Conservation (phyloP, 2,329 filamentous ascomycete species). For the Exophiala sideris region DNA sequence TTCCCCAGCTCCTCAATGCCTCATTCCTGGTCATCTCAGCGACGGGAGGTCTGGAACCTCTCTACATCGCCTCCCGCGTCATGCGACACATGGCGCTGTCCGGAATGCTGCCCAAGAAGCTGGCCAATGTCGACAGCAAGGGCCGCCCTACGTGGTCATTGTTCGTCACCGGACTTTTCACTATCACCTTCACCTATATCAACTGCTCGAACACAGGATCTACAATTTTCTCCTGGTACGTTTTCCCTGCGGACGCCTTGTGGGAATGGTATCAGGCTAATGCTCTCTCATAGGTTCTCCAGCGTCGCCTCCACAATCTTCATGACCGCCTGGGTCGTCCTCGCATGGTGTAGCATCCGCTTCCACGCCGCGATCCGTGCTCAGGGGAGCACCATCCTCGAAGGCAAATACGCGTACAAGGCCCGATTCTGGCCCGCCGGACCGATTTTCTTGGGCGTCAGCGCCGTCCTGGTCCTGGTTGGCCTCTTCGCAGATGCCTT, state of each 20-base stretch:
- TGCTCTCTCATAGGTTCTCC: conserved; percentile 70
- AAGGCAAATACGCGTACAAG: neutral
- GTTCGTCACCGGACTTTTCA: conserved; percentile 29
- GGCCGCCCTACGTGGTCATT: conserved; percentile 33
- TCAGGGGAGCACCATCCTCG: neutral
- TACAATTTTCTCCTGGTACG: conserved; percentile 68
- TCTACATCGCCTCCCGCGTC: conserved; percentile 31
- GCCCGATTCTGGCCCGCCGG: neutral
- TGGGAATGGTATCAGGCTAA: no score
- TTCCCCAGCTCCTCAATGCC: conserved; percentile 89
- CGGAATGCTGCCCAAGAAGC: conserved; percentile 29
- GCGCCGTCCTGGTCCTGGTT: neutral
- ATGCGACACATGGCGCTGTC: conserved; percentile 32
- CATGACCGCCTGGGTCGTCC: conserved; percentile 64
- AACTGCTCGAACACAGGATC: conserved; percentile 28
- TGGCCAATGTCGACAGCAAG: conserved; percentile 31
- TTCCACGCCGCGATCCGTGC: conserved; percentile 56
- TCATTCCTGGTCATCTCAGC: conserved; percentile 72
- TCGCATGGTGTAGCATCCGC: conserved; percentile 62
- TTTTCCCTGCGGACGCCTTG: conserved; percentile 87
- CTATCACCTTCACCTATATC: conserved; percentile 33
- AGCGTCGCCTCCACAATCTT: conserved; percentile 68
- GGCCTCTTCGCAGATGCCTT: neutral
- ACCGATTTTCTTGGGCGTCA: neutral
- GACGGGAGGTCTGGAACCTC: conserved; percentile 21